Conservation (phyloP, 345 rosid genomes). For the Gossypium raimondii region DNA sequence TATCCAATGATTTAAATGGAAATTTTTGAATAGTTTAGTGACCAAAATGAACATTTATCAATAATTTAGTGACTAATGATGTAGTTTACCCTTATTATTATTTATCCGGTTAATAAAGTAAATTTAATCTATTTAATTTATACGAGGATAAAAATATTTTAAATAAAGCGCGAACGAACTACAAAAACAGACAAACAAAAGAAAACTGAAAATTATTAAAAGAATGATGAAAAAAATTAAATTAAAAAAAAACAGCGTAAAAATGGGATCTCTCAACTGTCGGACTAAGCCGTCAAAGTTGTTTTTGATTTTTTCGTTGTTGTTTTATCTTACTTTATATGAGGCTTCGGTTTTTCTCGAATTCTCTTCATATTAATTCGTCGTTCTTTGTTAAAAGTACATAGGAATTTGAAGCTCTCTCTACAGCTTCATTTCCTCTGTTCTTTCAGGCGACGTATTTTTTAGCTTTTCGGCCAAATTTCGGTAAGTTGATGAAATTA, state of each 20-base stretch:
- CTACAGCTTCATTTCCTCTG: neutral
- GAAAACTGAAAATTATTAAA: neutral
- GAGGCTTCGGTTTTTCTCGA: neutral
- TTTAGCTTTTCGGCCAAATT: neutral
- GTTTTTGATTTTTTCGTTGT: neutral
- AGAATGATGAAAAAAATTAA: neutral
- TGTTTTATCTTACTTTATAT: neutral
- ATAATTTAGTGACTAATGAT: too few species aligned
- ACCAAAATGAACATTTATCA: too few species aligned
- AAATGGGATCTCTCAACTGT: constrained; percentile 1
- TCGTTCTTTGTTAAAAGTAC: neutral
- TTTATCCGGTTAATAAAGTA: too few species aligned
- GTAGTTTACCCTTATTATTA: too few species aligned
- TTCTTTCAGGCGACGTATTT: neutral
- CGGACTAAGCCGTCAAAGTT: neutral
- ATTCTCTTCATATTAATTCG: neutral
- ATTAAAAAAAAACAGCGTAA: neutral
- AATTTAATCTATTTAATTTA: too few species aligned
- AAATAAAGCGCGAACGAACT: neutral
- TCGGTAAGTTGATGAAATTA: neutral
- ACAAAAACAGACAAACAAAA: neutral
- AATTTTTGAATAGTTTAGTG: too few species aligned
- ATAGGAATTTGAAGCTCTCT: neutral
- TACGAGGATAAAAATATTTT: neutral
- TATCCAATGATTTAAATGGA: too few species aligned